Evolutionary conservation across 2,329 filamentous ascomycete species (phyloP).

Genomic region (Hypoxylon sp.): DNA sequence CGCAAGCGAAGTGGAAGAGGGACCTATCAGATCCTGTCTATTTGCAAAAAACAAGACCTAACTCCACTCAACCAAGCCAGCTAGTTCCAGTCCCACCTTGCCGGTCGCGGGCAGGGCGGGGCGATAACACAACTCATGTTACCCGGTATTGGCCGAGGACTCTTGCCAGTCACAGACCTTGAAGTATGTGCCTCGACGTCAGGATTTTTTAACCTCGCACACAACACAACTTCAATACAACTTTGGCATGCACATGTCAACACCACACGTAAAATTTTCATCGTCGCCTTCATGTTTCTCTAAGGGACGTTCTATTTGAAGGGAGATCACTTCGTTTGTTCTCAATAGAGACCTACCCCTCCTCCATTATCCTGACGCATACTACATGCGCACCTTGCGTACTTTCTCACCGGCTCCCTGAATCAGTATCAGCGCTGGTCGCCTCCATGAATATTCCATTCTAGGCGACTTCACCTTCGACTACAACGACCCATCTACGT

Average conservation of each 20-base stretch:
- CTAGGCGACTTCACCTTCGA: constrained; percentile 1
- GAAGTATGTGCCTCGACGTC: constrained; percentile 40
- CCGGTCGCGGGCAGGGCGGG: constrained; percentile 17
- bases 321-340: not conserved
- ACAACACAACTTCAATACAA: constrained; percentile 21
- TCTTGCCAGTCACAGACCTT: constrained; percentile 4
- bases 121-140: constrained; percentile 37
- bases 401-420: constrained; percentile 7
- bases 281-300: constrained; percentile 5
- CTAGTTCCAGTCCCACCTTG: constrained; percentile 1
- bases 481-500: not conserved
- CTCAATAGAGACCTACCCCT: not conserved
- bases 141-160: constrained; percentile 52
- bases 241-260: constrained; percentile 30
- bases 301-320: constrained; percentile 8
- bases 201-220: constrained; percentile 45
- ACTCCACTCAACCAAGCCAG: constrained; percentile 8
- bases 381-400: constrained; percentile 3
- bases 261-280: constrained; percentile 21
- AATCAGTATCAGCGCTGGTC: constrained; percentile 26
- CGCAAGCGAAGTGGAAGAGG: constrained; percentile 9
- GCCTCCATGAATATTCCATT: constrained; percentile 20
- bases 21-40: constrained; percentile 40
- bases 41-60: constrained; percentile 31
- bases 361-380: constrained; percentile 21